Evolutionary conservation across 495 filamentous ascomycete genomes (phyloP), one percentile per base, ranked within the genome.

Genomic region (Neurospora sp.): DNA sequence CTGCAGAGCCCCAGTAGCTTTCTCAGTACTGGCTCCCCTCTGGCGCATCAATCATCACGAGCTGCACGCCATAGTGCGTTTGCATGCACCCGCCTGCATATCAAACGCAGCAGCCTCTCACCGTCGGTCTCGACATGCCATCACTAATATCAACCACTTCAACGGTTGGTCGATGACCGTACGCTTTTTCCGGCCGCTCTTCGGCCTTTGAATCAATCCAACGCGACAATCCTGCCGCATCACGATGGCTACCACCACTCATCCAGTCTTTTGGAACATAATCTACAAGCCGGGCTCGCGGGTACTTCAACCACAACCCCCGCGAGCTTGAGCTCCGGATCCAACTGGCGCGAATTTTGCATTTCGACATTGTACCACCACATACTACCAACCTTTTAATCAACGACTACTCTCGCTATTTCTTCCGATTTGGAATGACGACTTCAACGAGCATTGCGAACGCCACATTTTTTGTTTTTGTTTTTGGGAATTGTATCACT

Each of bases 311-410:
- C 14, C 54, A 66, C 27, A 38, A 70, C 35, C 16, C 35, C 37
- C 23, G 39, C 37, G 39, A n/a, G 70, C 70, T 27, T 31, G 35
- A 71, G 39, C 70, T 37, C 39, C 70, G 40, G n/a, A 20, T 41
- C n/a, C 38, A 16, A 12, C 39, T 42, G 38, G 23, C 49, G 31
- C 71, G 39, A 37, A 10, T 35, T 35, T 62, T 66, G 54, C 54
- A 66, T 66, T 66, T 66, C 54, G 54, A 16, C 42, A 69, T 70
- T 81, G 78, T 81, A 81, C 77, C 72, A 81, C 74, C 74, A 77
- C 71, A 41, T 73, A 62, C 44, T 81, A 81, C 75, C 66, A 71
- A 75, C 73, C 20, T 79, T 79, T 78, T 81, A 81, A 81, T 81
- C 75, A 73, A 74, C 75, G 70, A 49, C 39, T 69, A 72, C 69